Percentiles rank a stretch among this genome's conserved stretches.
Conservation (phyloP, 345 rosid species). For the Iberis pinnata region DNA sequence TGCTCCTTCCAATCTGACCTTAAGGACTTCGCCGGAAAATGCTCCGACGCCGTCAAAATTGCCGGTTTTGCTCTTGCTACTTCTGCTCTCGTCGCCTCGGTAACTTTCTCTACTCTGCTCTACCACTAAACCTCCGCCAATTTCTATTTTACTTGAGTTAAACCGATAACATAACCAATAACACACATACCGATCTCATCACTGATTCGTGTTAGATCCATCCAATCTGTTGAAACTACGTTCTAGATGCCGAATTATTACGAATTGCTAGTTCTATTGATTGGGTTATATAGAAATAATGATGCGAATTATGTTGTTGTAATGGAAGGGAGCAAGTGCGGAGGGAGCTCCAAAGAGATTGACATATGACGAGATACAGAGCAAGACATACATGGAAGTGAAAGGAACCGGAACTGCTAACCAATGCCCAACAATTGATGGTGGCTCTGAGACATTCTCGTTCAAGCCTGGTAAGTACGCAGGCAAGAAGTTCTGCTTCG, state of each 20-base stretch:
- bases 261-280: neutral
- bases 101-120: constrained; percentile 14
- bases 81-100: constrained; percentile 74
- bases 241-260: too few relatives aligned
- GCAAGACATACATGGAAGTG: constrained; percentile 80
- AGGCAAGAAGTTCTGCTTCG: constrained; percentile 71
- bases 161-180: too few relatives aligned
- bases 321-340: constrained; percentile 60
- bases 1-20: constrained; percentile 65
- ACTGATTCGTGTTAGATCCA: too few relatives aligned
- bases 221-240: too few relatives aligned
- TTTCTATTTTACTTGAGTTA: too few relatives aligned
- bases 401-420: constrained; percentile 87
- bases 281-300: neutral
- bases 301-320: neutral
- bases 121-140: too few relatives aligned
- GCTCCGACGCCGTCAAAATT: constrained; percentile 50
- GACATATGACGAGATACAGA: constrained; percentile 79
- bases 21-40: constrained; percentile 56
- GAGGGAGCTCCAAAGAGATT: constrained; percentile 79
- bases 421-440: constrained; percentile 71
- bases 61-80: constrained; percentile 73
- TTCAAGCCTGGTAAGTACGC: constrained; percentile 73
- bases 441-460: constrained; percentile 59
- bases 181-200: too few relatives aligned